Conservation (phyloP, 2,329 filamentous ascomycete genomes). For the Aspergillus puulaauensis region DNA sequence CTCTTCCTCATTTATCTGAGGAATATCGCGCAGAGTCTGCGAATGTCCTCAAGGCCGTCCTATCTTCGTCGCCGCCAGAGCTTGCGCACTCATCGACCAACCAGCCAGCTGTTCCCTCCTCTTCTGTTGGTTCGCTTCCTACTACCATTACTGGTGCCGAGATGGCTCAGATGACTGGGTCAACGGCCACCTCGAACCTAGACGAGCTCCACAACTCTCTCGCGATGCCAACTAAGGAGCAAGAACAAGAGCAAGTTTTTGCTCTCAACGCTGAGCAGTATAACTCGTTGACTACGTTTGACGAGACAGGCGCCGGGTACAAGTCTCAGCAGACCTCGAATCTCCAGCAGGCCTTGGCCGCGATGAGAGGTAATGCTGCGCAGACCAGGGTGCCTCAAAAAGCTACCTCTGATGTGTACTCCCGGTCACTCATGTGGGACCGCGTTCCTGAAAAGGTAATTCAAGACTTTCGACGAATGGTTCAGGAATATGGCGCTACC, state of each 20-base stretch:
- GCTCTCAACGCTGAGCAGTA: constrained; percentile 84
- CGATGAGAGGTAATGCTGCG: constrained; percentile 68
- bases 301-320: constrained; percentile 45
- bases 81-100: constrained; percentile 51
- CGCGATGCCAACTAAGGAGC: constrained; percentile 75
- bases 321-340: constrained; percentile 43
- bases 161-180: constrained; percentile 40
- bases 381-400: constrained; percentile 56
- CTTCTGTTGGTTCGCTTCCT: constrained; percentile 26
- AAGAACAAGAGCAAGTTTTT: constrained; percentile 86
- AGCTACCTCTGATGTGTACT: constrained; percentile 83
- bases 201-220: constrained; percentile 68
- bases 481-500: constrained; percentile 64
- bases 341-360: constrained; percentile 66
- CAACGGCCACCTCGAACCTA: constrained; percentile 45
- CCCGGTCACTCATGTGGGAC: constrained; percentile 88
- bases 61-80: constrained; percentile 46
- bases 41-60: constrained; percentile 48
- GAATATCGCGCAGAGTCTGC: constrained; percentile 49
- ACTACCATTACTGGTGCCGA: constrained; percentile 39
- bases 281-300: constrained; percentile 75
- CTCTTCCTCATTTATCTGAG: constrained; percentile 51
- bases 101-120: constrained; percentile 25
- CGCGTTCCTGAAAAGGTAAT: constrained; percentile 91
- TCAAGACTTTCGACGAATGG: constrained; percentile 86